Evolutionary conservation across 331 rosid genomes (phyloP), one percentile per base, ranked within the genome.

Genomic region (Spiraea crenata): DNA sequence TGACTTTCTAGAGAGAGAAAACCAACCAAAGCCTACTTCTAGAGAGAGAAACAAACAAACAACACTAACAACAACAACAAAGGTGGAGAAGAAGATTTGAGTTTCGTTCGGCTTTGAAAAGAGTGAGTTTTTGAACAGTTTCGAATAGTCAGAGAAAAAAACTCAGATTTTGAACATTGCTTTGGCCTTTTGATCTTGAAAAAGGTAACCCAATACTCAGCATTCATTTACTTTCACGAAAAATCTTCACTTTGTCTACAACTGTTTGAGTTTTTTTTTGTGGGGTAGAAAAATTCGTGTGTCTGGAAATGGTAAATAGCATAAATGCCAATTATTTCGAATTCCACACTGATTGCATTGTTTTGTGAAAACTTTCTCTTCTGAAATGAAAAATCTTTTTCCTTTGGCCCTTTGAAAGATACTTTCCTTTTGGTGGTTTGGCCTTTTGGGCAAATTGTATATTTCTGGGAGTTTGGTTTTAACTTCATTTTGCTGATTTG

Each of bases 61-160:
- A 25, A 25, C 31, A 25, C 1, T 2, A 25, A 25, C 31, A 25
- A 25, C 31, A 25, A 25, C 31, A 25, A 70, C 62, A 40, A 5
- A 34, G 63, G 10, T 60, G 38, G 3, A 31, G 15, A 64, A 66
- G 57, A 62, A 55, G 76, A 39, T 45, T 64, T 74, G 67, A 38
- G 63, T 73, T 66, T 68, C 39, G 59, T 46, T 50, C 45, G 38
- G 59, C 65, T 40, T 42, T 61, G 69, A 76, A 63, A 80, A 51
- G 39, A 74, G 85, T 76, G 83, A 57, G 70, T 16, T 12, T 73
- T 72, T 78, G 63, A 68, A 75, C 81, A 73, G 92, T 80, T 67
- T 67, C 75, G 1, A 25, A 77, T 62, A 63, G 76, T 67, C 79
- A 63, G 75, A 40, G 67, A 57, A 51, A 25, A 25, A 25, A 69